Conservation (phyloP, 345 rosid genomes). For the Limnanthes douglasii region DNA sequence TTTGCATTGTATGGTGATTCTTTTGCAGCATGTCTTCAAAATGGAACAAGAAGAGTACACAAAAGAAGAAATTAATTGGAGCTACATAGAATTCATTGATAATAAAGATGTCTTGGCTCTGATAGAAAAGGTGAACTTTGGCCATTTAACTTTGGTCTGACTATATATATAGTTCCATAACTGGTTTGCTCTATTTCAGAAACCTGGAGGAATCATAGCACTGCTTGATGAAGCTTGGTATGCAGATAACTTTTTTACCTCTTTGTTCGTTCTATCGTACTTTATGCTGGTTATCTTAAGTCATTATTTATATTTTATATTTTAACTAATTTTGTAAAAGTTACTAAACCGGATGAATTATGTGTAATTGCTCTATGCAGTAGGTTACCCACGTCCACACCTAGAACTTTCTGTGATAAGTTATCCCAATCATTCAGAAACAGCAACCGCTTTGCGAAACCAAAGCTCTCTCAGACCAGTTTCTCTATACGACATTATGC, state of each 20-base stretch:
- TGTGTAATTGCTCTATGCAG: conserved; percentile 35
- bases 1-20: too few species aligned
- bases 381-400: conserved; percentile 88
- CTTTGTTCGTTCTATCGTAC: too few species aligned
- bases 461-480: conserved; percentile 88
- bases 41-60: conserved; percentile 99
- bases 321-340: too few species aligned
- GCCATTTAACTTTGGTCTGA: too few species aligned
- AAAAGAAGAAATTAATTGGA: conserved; percentile 95
- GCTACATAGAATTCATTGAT: conserved; percentile 97
- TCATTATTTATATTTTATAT: not conserved
- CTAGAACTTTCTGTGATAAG: conserved; percentile 85
- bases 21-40: conserved; percentile 89
- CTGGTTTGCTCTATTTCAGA: conserved; percentile 36
- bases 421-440: conserved; percentile 73
- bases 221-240: conserved; percentile 99
- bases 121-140: conserved; percentile 77
- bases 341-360: too few species aligned
- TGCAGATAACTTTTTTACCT: too few species aligned
- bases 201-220: conserved; percentile 99
- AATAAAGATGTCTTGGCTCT: conserved; percentile 90
- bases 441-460: conserved; percentile 67
- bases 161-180: not conserved
- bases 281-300: conserved; percentile 5
- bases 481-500: conserved; percentile 86